A percentile compares a stretch with the other conserved stretches of the same genome.
Conservation (phyloP, 805 yeast species). For the Pichia gijzeniarum region DNA sequence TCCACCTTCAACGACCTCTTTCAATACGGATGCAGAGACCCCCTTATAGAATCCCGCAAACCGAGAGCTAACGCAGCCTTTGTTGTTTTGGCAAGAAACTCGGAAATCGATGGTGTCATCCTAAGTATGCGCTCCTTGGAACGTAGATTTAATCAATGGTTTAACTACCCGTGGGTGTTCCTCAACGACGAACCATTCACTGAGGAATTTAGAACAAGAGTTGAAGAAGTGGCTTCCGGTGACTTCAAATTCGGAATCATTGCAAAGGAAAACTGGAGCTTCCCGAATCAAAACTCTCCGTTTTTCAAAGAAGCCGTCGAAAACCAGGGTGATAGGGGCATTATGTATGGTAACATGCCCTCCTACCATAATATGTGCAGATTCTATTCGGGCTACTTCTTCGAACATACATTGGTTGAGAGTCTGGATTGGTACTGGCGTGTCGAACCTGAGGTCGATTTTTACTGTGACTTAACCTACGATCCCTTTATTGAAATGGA, state of each 20-base stretch:
- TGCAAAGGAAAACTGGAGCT: constrained; percentile 59
- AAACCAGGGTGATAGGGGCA: constrained; percentile 74
- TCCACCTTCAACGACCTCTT: constrained; percentile 28
- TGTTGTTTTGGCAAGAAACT: constrained; percentile 76
- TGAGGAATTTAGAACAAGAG: constrained; percentile 51
- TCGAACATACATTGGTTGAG: constrained; percentile 65
- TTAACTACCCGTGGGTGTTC: constrained; percentile 86
- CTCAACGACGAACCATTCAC: constrained; percentile 74
- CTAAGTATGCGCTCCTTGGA: constrained; percentile 70
- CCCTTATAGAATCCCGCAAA: constrained; percentile 17
- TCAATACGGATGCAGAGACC: constrained; percentile 30
- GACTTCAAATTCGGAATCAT: constrained; percentile 68
- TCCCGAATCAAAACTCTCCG: constrained; percentile 37
- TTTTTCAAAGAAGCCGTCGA: constrained; percentile 53
- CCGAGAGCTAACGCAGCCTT: constrained; percentile 74
- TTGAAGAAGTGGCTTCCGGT: constrained; percentile 49
- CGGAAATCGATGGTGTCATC: constrained; percentile 72
- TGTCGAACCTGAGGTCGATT: constrained; percentile 88
- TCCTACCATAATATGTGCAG: constrained; percentile 95
- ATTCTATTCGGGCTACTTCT: constrained; percentile 80
- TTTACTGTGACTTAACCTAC: constrained; percentile 84
- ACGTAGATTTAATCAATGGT: constrained; percentile 90
- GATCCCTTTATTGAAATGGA: constrained; percentile 88
- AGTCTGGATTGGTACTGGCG: constrained; percentile 92
- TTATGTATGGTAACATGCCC: constrained; percentile 76